Evolutionary conservation across 192 early-diverging fungal species (phyloP), one percentile per base, ranked within the genome.

Genomic region (Coemansia sp.): DNA sequence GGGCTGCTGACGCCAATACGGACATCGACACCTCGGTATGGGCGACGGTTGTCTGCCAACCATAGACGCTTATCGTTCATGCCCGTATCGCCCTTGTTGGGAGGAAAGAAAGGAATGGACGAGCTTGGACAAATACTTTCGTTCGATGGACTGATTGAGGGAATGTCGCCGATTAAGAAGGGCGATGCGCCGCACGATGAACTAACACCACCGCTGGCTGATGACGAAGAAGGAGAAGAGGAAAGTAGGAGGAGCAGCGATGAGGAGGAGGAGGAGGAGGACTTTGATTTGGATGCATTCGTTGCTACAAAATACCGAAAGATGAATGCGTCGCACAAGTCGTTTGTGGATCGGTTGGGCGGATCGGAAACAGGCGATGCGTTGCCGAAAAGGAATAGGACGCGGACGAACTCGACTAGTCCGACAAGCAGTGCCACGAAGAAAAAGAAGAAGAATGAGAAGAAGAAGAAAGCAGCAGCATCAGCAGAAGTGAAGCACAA

Each of bases 141-240:
- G 8, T 71, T 69, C 41, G 69, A 71, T 33, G 75, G 62, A 4
- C 53, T 77, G 38, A 61, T 77, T n/a, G 75, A 65, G 29, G 70
- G 69, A 13, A 55, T 77, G 32, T 77, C 75, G 66, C 75, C 75
- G 5, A 77, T 77, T 40, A 71, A 62, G 46, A 41, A 36, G 4
- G 66, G 57, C 15, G 41, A n/a, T 29, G 54, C 42, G 2, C 29
- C 54, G 49, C 22, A 29, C 5, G 49, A 52, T 14, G 49, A 52
- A 25, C 23, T 52, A 25, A 11, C 23, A 14, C 45, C 45, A 8
- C 45, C 45, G 8, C 19, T 17, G n/a, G 45, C 17, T 5, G 45
- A 17, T 4, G 14, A 17, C 4, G 45, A 6, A 9, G 45, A 14
- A 6, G 35, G 9, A 9, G 35, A 45, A 13, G 13, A 46, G 35